Percentiles rank a stretch among this genome's conserved stretches.
Conservation (phyloP, 129 eudicot species). For the Erigeron canadensis region DNA sequence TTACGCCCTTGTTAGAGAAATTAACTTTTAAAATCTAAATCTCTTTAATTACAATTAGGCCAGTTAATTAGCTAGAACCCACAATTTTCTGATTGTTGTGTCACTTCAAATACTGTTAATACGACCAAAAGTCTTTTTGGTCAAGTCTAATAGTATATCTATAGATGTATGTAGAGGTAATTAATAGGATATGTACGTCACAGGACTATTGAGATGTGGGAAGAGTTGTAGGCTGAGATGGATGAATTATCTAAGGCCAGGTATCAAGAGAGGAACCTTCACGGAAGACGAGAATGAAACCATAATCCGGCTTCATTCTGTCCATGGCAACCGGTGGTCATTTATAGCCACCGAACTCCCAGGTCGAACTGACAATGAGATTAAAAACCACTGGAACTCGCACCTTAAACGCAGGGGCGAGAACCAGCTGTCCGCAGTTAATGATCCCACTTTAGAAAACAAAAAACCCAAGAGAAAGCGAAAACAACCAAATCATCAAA, state of each 20-base stretch:
- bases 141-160: too few species aligned
- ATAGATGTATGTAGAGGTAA: background rate
- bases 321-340: conserved; percentile 43
- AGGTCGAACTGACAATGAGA: conserved; percentile 49
- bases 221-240: conserved; percentile 48
- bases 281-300: conserved; percentile 33
- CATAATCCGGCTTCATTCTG: conserved; percentile 34
- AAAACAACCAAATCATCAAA: conserved; percentile 7
- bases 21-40: too few species aligned
- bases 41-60: too few species aligned
- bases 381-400: conserved; percentile 47
- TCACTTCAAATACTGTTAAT: too few species aligned
- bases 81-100: too few species aligned
- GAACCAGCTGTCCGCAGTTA: background rate
- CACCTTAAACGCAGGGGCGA: conserved; percentile 28
- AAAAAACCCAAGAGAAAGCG: conserved; percentile 22
- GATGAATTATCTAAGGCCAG: conserved; percentile 47
- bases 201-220: conserved; percentile 40
- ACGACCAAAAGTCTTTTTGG: too few species aligned
- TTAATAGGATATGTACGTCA: background rate
- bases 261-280: conserved; percentile 45
- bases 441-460: background rate
- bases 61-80: too few species aligned
- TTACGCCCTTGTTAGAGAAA: too few species aligned
- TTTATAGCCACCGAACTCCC: conserved; percentile 41